A percentile compares a stretch with the other conserved stretches of the same genome.
These are phyloP conservation scores for Nephromyces sp. DNA, from an alignment of 169 alveolate species.

Conservation along the genomic window DNA sequence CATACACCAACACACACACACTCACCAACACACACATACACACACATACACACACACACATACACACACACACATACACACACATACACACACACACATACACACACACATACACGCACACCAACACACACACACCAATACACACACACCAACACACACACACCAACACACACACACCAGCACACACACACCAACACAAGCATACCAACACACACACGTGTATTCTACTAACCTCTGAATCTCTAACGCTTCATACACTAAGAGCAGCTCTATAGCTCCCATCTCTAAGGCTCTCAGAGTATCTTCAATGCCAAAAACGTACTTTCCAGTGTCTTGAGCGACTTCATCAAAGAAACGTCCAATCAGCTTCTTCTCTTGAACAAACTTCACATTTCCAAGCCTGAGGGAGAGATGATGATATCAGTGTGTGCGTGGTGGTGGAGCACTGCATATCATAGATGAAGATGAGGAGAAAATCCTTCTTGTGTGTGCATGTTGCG, in stretches of 20 bases:
- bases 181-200: no score
- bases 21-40: neutral
- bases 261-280: conserved; percentile 88
- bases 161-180: no score
- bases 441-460: no score
- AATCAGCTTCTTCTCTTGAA: conserved; percentile 74
- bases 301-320: conserved; percentile 87
- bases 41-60: neutral
- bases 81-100: neutral
- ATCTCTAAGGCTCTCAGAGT: conserved; percentile 74
- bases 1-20: neutral
- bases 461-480: no score
- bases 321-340: conserved; percentile 94
- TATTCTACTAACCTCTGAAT: conserved; percentile 7
- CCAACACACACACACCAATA: no score
- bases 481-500: no score
- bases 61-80: neutral
- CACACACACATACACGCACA: no score
- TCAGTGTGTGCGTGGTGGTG: no score
- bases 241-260: conserved; percentile 86
- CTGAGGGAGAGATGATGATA: conserved; percentile 5
- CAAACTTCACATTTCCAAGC: conserved; percentile 61
- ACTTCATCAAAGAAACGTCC: conserved; percentile 91
- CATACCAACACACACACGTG: neutral
- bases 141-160: no score